Evolutionary conservation across 495 filamentous ascomycete species (phyloP), one percentile per base, ranked within the genome.

Genomic region (Schizothecium vesticola): DNA sequence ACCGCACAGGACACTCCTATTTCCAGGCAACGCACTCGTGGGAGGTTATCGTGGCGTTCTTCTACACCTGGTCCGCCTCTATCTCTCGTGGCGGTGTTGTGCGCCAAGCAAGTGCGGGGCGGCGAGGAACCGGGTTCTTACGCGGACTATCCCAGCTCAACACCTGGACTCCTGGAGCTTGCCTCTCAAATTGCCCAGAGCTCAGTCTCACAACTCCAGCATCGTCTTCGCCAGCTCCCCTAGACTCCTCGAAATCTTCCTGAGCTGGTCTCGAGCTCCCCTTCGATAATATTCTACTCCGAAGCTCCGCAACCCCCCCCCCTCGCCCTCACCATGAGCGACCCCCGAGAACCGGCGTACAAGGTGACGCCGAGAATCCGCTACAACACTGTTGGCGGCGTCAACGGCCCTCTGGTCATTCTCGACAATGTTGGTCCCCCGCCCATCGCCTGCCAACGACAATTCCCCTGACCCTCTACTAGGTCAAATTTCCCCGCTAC

Each of bases 341-440:
- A 97, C 80, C 91, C 92, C 67, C 87, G 92, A 77, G 92, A 92
- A 84, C 88, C 90, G 71, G 83, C 85, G 59, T 87, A 86, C 82
- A 85, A 82, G 73, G 86, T 97, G 77, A 87, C 90, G 79, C 94
- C 94, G 73, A 87, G 93, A 79, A 87, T 97, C 77, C 87, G 91
- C 68, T 99, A 99, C 85, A 99, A 99, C 84, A 99, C 95, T 69
- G 93, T 99, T 78, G 91, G 92, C 79, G 96, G 94, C 80, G 91
- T 98, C 79, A 99, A 98, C 82, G 96, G 95, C 60, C 95, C 95
- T 64, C 86, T 98, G 80, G 95, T 99, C 73, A 92, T 99, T 78
- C 86, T 99, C 61, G 96, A 97, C 76, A 93, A 96, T 85, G 94
- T 97, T 77, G 76, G 86, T 43, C 25, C 63, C 21, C n/a, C 56